Base-by-base conservation (phyloP, 2,329 filamentous ascomycete species). In the Juglanconis juglandina region DNA sequence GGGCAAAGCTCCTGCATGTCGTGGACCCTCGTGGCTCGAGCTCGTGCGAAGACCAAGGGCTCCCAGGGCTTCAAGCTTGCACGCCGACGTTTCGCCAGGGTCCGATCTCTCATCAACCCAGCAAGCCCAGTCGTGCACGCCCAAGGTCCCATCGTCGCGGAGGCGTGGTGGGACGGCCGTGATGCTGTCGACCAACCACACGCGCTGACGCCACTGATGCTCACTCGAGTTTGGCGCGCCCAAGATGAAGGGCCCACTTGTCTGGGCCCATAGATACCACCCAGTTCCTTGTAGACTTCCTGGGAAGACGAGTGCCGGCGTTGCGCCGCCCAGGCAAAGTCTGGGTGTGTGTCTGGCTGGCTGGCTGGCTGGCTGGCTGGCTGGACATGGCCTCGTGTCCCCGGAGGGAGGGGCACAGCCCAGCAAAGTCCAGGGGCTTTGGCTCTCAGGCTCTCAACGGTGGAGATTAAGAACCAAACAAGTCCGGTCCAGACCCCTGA, bases 401-500 rank as follows among this genome's bases (percentile, higher is more conserved):
- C 49, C 10, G 34, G 42, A 42, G n/a, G 24, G 24, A 42, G n/a
- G 10, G 4, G 39, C 30, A 33, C 48, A 32, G 47, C 47, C n/a
- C 48, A 13, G 39, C 39, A 42, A n/a, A 14, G 10, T 11, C 39
- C 39, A 42, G n/a, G 39, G 33, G 7, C 30, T 11, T 35, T 37
- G 30, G 48, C 17, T 6, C 30, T 33, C 17, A 6, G 46, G 17
- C 53, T 35, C 30, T 24, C 24, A 46, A 44, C 39, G 39, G 57
- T 62, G 57, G 57, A 60, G 57, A 59, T 53, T 49, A 48, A 52
- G 47, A 53, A 59, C 57, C 33, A 53, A 47, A 52, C 42, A 24
- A 53, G 44, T 13, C 39, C 37, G 57, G 60, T 53, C 60, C 42
- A 47, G 60, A 37, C 60, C 60, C 60, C 60, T 62, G 60, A 61